Evolutionary conservation across 352 stramenopile species (phyloP), one percentile per base, ranked within the genome.

Genomic region (Phytopythium vexans): DNA sequence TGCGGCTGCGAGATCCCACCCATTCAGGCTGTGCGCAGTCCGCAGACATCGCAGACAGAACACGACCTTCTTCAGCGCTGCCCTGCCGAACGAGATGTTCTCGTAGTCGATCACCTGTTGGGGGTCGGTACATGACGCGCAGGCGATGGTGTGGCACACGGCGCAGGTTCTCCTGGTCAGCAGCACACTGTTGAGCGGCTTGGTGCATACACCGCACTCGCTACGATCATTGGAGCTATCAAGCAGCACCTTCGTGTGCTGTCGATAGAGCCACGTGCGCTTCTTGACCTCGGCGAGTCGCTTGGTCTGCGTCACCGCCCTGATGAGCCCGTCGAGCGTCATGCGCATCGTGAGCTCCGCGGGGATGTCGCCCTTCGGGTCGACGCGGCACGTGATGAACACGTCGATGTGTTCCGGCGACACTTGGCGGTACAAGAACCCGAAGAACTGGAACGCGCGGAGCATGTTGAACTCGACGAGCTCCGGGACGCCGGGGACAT

Each of bases 241-340:
- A 27, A 2, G 21, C 21, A 27, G 21, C 21, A 27, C 21, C 21
- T 60, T 44, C 8, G 15, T 16, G 6, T 63, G 64, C 36, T 77
- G 60, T 3, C 66, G 56, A 7, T 72, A 38, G 39, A 82, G 41
- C 62, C 69, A 72, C 49, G 66, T 55, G 41, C 79, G 56, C 51
- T 85, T 85, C 60, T 85, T 85, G 58, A 74, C 81, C 14, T 80
- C 58, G 32, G 74, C 64, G 42, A 66, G 76, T 10, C n/a, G 11
- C 47, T 44, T 43, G 3, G 47, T 53, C 35, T 36, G 47, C 15
- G 37, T 34, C 3, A 68, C 37, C 2, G 59, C 41, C 27, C 56
- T 58, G 10, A 57, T 71, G 5, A 78, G 58, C n/a, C 58, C 66
- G 15, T 63, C 65, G 0, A 56, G 58, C 32, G 66, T 64, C 10